Base-by-base conservation (phyloP, 805 yeast genomes). In the Sugiyamaella smithiae region DNA sequence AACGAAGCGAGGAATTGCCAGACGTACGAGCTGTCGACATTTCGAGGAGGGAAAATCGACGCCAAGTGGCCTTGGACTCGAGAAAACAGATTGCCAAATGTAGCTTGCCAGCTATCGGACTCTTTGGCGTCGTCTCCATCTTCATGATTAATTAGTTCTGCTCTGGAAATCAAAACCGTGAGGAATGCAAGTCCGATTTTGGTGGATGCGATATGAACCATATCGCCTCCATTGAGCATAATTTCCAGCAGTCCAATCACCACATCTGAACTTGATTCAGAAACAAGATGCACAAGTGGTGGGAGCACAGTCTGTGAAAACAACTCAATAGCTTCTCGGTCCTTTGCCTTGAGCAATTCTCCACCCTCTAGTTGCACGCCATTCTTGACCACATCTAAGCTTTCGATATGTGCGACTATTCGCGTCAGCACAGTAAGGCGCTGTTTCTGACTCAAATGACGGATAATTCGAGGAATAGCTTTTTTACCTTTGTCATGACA, bases 1-100 rank as follows among this genome's bases (percentile, higher is more conserved):
- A 91, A 76, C 11, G 96, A 85, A 19, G 99, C 99, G 67, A 91
- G 77, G 63, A 91, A 90, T 70, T 91, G 97, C 99, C 99, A 91
- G 44, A 88, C 88, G 62, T 90, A 89, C 31, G 89, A 79, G 56
- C 83, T 89, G 60, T 85, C 91, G 47, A 69, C 73, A 37, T 59
- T 55, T 45, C 64, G 63, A 9, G 91, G 87, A 48, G 97, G 96
- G 83, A 91, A 90, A 40, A 90, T 78, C 14, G 80, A 72, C 1
- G 84, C 74, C 50, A 91, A 75, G 65, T 88, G 81, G 3, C 88
- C 85, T 67, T 88, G 93, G 56, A 90, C 70, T 1, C 84, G 74
- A 14, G 84, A 81, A 71, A 91, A 91, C 51, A 91, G 71, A 57
- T 80, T 82, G 66, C 88, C 95, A 66, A 91, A 91, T 48, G 88